phyloP scores from a whole-genome alignment of 2,329 filamentous ascomycete species.

The Colletotrichum trifolii region DNA sequence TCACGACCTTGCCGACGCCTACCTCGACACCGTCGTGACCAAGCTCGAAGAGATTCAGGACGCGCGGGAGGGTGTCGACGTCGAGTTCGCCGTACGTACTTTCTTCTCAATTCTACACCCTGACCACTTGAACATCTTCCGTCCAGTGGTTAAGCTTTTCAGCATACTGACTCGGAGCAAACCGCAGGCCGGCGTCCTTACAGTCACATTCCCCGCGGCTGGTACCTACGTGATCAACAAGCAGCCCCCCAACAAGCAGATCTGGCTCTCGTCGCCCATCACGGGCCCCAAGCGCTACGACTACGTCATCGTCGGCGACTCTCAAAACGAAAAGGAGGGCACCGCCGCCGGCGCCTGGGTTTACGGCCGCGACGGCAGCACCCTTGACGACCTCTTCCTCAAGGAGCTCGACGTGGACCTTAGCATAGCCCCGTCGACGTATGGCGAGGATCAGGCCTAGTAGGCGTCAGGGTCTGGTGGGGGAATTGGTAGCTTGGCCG shows the following conservation, averaged over 20 bases:
- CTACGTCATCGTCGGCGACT: conserved; percentile 80
- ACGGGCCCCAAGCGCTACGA: conserved; percentile 95
- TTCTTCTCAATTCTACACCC: not conserved
- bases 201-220: conserved; percentile 73
- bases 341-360: conserved; percentile 83
- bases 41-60: conserved; percentile 82
- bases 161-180: not conserved
- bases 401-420: conserved; percentile 80
- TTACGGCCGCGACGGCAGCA: conserved; percentile 85
- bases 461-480: not conserved
- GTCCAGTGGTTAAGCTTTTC: not conserved
- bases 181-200: conserved; percentile 84
- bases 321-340: conserved; percentile 82
- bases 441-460: conserved; percentile 36
- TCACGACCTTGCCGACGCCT: conserved; percentile 80
- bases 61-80: conserved; percentile 78
- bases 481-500: not conserved
- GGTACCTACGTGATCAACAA: conserved; percentile 98
- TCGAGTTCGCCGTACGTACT: conserved; percentile 83
- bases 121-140: too few relatives aligned
- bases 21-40: conserved; percentile 68
- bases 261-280: conserved; percentile 93
- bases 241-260: conserved; percentile 96
- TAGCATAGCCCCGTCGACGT: conserved; percentile 40
- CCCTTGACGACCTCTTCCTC: conserved; percentile 76